phyloP scores from a whole-genome alignment of 192 early-diverging fungal species.

The Kickxella alabastrina region DNA sequence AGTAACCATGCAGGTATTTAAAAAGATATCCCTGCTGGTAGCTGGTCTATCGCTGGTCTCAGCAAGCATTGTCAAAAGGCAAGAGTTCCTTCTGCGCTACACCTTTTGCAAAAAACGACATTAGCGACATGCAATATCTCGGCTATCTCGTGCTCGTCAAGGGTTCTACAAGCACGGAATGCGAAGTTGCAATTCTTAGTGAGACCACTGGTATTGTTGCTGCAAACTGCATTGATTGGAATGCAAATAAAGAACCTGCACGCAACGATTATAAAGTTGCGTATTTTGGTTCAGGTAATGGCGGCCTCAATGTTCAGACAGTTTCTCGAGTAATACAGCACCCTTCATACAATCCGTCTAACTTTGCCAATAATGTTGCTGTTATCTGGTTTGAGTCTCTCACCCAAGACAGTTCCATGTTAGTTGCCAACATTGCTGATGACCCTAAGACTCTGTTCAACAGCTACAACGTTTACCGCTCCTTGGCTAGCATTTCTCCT shows the following conservation, averaged over 20 bases:
- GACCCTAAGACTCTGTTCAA: background rate
- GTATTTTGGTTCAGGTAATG: background rate
- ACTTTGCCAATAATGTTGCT: constrained; percentile 35
- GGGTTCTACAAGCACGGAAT: background rate
- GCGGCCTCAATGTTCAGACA: background rate
- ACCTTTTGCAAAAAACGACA: background rate
- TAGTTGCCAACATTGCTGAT: background rate
- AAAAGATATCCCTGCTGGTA: too few relatives aligned
- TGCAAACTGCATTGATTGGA: constrained; percentile 20
- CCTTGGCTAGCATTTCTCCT: background rate
- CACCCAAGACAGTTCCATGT: background rate
- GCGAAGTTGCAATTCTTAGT: constrained; percentile 13
- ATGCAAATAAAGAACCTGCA: background rate
- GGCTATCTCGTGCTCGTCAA: background rate
- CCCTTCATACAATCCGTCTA: constrained; percentile 18
- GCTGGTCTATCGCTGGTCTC: constrained; percentile 20
- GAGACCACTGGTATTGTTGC: constrained; percentile 16
- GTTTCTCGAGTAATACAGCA: background rate
- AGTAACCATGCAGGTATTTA: background rate
- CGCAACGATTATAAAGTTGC: background rate
- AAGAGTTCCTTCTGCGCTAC: background rate
- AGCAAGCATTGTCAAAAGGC: background rate
- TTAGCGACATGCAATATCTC: background rate
- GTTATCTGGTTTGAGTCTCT: constrained; percentile 7
- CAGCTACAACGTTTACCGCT: background rate